Conservation (phyloP, 108 stramenopile genomes). For the Skeletonema tropicum region DNA sequence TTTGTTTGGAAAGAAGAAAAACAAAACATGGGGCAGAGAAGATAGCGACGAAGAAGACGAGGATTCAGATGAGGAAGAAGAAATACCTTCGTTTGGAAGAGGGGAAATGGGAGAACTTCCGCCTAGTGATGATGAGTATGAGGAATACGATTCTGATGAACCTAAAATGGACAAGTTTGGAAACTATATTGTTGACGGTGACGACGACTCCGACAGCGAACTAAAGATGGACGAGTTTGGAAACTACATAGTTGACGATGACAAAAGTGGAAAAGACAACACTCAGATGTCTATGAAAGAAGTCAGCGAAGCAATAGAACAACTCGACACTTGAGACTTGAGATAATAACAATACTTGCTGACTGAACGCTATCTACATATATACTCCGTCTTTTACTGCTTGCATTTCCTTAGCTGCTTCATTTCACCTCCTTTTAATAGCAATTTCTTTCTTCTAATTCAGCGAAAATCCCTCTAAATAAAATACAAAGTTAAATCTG, state of each 20-base stretch:
- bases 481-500: too few species aligned
- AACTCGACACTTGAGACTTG: background rate
- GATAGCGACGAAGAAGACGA: conserved; percentile 51
- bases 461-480: too few species aligned
- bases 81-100: conserved; percentile 39
- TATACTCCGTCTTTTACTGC: too few species aligned
- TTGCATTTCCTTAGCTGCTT: too few species aligned
- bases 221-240: conserved; percentile 5
- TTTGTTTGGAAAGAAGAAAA: conserved; percentile 36
- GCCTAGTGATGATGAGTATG: conserved; percentile 58
- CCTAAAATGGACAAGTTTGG: conserved; percentile 6
- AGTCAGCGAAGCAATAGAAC: background rate
- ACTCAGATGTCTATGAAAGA: background rate
- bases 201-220: background rate
- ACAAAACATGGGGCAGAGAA: conserved; percentile 35
- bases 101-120: conserved; percentile 55
- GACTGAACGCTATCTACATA: background rate
- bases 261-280: background rate
- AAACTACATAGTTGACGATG: background rate
- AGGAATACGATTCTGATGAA: conserved; percentile 47
- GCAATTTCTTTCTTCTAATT: too few species aligned
- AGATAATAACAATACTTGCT: background rate
- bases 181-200: background rate
- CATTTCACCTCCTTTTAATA: too few species aligned
- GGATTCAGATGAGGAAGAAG: conserved; percentile 28